These are phyloP conservation scores for Poterioochromonas sp. DNA, from an alignment of 352 stramenopile species.

Conservation along the genomic window DNA sequence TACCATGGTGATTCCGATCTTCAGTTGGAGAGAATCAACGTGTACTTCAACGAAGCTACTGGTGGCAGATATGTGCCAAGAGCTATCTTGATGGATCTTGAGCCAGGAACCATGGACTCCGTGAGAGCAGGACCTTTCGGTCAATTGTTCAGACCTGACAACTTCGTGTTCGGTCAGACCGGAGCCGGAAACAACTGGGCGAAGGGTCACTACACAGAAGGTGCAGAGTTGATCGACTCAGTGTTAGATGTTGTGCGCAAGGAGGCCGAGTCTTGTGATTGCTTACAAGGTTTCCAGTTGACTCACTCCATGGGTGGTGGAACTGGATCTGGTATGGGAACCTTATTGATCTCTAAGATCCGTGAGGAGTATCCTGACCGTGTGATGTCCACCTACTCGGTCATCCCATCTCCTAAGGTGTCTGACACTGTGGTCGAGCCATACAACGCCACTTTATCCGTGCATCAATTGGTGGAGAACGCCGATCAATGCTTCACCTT, in stretches of 20 bases:
- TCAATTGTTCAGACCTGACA: conserved; percentile 72
- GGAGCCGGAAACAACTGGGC: conserved; percentile 83
- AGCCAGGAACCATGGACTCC: conserved; percentile 97
- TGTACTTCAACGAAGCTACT: conserved; percentile 98
- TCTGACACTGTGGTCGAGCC: conserved; percentile 80
- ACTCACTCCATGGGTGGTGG: conserved; percentile 79
- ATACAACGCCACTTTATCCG: conserved; percentile 66
- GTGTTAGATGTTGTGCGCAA: conserved; percentile 59
- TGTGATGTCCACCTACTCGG: conserved; percentile 63
- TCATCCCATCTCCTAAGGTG: conserved; percentile 63
- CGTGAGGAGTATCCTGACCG: conserved; percentile 63
- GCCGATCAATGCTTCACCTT: conserved; percentile 98
- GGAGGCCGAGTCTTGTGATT: conserved; percentile 71
- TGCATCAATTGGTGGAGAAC: conserved; percentile 99
- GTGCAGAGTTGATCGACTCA: conserved; percentile 65
- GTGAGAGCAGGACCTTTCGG: conserved; percentile 72
- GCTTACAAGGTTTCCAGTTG: conserved; percentile 78
- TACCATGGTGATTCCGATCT: conserved; percentile 76
- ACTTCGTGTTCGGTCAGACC: conserved; percentile 72
- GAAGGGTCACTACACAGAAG: conserved; percentile 73
- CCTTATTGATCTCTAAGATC: conserved; percentile 80
- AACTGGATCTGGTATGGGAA: conserved; percentile 75
- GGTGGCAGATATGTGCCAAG: conserved; percentile 90
- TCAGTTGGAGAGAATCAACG: conserved; percentile 95
- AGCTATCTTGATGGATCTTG: conserved; percentile 95